A percentile compares a stretch with the other conserved stretches of the same genome.
These are phyloP conservation scores for Pistacia vera DNA, from an alignment of 345 rosid genomes.

Conservation along the genomic window DNA sequence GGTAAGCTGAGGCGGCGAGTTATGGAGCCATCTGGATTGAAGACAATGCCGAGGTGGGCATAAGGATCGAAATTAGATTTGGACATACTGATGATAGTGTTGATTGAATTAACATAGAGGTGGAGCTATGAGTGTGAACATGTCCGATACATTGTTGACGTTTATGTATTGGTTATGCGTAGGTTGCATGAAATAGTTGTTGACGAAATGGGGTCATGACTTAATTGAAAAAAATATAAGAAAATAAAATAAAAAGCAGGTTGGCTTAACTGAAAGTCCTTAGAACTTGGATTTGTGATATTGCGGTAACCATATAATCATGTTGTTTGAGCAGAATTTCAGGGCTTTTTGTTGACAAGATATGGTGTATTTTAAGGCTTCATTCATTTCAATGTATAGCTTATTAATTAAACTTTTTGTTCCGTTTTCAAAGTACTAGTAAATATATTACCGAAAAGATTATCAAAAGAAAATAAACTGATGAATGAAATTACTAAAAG, in stretches of 20 bases:
- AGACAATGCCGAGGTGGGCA: slow-evolving; percentile 11
- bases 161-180: too few species aligned
- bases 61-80: slow-evolving; percentile 24
- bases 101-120: background rate
- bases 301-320: background rate
- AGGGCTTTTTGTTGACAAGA: background rate
- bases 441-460: too few species aligned
- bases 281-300: background rate
- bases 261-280: background rate
- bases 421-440: too few species aligned
- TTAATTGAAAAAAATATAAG: background rate
- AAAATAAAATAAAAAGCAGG: too few species aligned
- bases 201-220: background rate
- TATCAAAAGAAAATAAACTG: too few species aligned
- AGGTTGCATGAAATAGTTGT: background rate
- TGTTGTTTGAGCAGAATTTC: slow-evolving; percentile 13
- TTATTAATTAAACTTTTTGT: too few species aligned
- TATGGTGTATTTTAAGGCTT: background rate
- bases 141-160: too few species aligned
- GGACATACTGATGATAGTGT: background rate
- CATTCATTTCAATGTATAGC: background rate
- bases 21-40: slow-evolving; percentile 26
- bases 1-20: slow-evolving; percentile 16
- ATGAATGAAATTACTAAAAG: too few species aligned
- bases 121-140: too few species aligned